Conservation (phyloP, 306 rosid species). For the Medicago arabica region DNA sequence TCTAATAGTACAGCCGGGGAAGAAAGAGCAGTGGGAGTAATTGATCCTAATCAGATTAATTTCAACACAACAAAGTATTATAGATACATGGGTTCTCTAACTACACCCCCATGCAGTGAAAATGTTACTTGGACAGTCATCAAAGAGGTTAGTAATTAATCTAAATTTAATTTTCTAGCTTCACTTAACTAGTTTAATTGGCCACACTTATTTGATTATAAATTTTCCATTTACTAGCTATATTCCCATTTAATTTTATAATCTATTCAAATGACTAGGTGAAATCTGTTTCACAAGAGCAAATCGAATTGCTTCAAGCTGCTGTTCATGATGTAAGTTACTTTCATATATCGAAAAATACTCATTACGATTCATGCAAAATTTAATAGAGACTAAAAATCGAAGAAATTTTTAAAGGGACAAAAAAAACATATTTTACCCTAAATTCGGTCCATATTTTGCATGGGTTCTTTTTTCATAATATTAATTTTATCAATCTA, state of each 20-base stretch:
- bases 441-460: too few relatives aligned
- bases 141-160: constrained; percentile 36
- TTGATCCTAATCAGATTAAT: constrained; percentile 52
- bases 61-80: constrained; percentile 49
- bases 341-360: neutral
- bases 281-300: constrained; percentile 56
- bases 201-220: neutral
- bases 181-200: neutral
- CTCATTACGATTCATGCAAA: too few relatives aligned
- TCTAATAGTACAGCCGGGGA: neutral
- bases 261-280: constrained; percentile 44
- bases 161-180: neutral
- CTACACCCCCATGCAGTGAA: constrained; percentile 74
- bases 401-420: too few relatives aligned
- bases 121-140: constrained; percentile 68
- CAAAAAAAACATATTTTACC: too few relatives aligned
- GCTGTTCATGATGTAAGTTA: constrained; percentile 86
- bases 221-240: neutral
- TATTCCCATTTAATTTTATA: neutral
- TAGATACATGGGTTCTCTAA: constrained; percentile 77
- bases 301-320: constrained; percentile 56
- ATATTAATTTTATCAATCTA: too few relatives aligned
- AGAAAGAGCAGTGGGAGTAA: constrained; percentile 42
- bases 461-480: neutral
- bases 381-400: too few relatives aligned